Conservation (phyloP, 768 basidiomycete genomes). For the Podaxis pistillaris region DNA sequence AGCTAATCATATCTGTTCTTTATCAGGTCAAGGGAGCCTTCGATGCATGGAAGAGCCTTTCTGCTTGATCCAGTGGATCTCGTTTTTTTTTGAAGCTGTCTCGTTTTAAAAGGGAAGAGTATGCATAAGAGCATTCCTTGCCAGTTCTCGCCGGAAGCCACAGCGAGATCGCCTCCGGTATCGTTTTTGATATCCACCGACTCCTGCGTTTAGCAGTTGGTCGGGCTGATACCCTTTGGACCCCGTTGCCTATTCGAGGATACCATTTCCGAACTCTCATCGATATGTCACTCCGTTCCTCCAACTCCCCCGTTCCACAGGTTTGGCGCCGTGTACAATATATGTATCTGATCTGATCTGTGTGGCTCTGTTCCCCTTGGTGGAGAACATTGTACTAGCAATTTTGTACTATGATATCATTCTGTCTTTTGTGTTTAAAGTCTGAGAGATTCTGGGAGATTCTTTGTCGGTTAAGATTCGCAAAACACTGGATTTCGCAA, state of each 20-base stretch:
- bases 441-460: too few species aligned
- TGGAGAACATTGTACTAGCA: too few species aligned
- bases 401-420: too few species aligned
- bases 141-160: not conserved
- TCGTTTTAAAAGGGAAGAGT: not conserved
- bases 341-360: too few species aligned
- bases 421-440: too few species aligned
- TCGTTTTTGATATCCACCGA: not conserved
- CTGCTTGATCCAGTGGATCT: not conserved
- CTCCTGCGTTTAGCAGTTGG: not conserved
- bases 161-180: not conserved
- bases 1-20: not conserved
- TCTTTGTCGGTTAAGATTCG: too few species aligned
- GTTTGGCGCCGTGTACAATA: too few species aligned
- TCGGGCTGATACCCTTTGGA: not conserved
- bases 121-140: not conserved
- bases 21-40: conserved; percentile 25
- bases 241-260: not conserved
- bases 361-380: too few species aligned
- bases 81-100: not conserved
- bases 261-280: not conserved
- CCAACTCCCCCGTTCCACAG: too few species aligned
- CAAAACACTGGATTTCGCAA: too few species aligned
- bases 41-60: conserved; percentile 13
- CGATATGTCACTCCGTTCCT: too few species aligned